These are phyloP conservation scores for Alectoria sarmentosa DNA, from an alignment of 495 filamentous ascomycete genomes.

Conservation along the genomic window DNA sequence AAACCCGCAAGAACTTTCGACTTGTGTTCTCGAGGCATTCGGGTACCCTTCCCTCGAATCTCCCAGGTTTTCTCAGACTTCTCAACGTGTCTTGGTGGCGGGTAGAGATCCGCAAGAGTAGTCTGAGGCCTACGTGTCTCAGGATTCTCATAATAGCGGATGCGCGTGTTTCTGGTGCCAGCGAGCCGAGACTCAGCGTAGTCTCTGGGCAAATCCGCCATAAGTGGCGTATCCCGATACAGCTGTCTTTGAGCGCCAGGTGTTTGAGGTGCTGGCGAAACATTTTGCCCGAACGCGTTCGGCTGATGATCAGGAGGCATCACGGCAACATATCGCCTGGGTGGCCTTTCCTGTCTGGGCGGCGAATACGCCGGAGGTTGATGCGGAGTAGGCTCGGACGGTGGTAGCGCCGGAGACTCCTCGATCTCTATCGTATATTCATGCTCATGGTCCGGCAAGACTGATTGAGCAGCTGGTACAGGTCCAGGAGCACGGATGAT, in stretches of 20 bases:
- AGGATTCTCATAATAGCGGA: background rate
- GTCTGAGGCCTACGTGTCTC: constrained; percentile 30
- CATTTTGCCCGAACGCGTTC: constrained; percentile 22
- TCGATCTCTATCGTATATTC: background rate
- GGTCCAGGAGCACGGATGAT: constrained; percentile 23
- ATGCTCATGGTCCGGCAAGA: constrained; percentile 3
- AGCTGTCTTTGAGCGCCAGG: constrained; percentile 26
- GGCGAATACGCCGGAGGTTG: constrained; percentile 20
- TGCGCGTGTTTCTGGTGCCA: background rate
- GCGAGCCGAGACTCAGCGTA: background rate
- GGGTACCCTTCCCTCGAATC: constrained; percentile 58
- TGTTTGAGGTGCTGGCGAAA: constrained; percentile 27
- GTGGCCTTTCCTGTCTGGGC: constrained; percentile 24
- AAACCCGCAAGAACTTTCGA: constrained; percentile 1
- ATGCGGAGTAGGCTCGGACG: constrained; percentile 21
- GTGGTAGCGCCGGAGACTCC: constrained; percentile 8
- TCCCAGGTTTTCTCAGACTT: constrained; percentile 44
- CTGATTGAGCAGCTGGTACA: constrained; percentile 19
- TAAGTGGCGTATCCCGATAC: constrained; percentile 36
- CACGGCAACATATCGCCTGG: constrained; percentile 30
- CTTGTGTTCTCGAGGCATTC: constrained; percentile 39
- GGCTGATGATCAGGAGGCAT: constrained; percentile 26
- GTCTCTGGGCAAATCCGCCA: constrained; percentile 22
- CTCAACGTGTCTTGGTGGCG: constrained; percentile 47
- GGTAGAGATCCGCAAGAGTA: constrained; percentile 51